These are phyloP conservation scores for Lineolata rhizophorae DNA, from an alignment of 495 filamentous ascomycete species.

Conservation along the genomic window DNA sequence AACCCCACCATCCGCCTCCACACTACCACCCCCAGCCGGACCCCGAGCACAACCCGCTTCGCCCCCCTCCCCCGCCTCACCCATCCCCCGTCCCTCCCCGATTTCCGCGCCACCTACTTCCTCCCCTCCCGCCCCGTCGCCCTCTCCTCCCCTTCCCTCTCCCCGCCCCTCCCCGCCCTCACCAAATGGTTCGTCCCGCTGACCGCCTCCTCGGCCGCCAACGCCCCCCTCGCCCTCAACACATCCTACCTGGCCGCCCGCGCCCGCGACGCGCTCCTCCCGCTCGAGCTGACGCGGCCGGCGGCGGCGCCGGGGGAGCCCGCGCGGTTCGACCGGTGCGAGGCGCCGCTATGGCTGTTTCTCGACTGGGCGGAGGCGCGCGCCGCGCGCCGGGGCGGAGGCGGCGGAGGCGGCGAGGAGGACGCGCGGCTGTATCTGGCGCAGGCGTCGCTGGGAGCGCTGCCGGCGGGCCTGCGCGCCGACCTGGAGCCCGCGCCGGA, in stretches of 20 bases:
- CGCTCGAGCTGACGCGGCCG: background rate
- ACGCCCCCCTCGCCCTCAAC: too few species aligned
- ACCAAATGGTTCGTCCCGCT: background rate
- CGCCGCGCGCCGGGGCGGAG: too few species aligned
- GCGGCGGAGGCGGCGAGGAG: too few species aligned
- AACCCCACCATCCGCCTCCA: background rate
- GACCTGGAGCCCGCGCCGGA: conserved; percentile 53
- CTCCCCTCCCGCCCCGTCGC: background rate
- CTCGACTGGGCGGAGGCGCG: too few species aligned
- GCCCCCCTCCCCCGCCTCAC: background rate
- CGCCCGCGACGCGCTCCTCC: background rate
- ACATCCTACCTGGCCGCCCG: background rate
- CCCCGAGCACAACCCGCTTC: background rate
- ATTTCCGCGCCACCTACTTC: background rate
- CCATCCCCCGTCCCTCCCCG: too few species aligned
- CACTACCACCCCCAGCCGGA: too few species aligned
- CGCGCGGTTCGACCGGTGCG: background rate
- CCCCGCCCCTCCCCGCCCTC: background rate
- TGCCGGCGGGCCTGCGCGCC: conserved; percentile 34
- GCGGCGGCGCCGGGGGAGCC: background rate
- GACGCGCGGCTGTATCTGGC: conserved; percentile 56
- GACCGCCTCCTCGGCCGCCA: background rate
- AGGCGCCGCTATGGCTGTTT: background rate
- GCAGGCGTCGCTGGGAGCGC: conserved; percentile 45
- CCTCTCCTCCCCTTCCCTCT: background rate